phyloP scores from a whole-genome alignment of 768 basidiomycete genomes.

The Amanita fuliginea region DNA sequence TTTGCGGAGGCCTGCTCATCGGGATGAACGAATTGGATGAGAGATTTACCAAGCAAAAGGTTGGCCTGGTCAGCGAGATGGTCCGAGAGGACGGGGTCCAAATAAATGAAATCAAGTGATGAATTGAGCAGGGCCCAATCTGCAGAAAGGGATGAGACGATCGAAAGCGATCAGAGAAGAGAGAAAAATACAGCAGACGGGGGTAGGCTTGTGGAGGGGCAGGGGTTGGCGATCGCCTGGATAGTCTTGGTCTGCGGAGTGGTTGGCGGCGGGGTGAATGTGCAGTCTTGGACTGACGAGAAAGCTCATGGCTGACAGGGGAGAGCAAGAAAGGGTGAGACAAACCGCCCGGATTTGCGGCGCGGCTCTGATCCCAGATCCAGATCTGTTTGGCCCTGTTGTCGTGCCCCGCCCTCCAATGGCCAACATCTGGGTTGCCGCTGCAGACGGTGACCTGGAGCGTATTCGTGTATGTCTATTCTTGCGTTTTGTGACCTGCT shows the following conservation, averaged over 20 bases:
- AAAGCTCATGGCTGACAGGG: constrained; percentile 15
- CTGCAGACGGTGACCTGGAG: constrained; percentile 79
- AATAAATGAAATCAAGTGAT: constrained; percentile 68
- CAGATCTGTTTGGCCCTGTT: constrained; percentile 16
- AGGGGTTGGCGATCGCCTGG: constrained; percentile 24
- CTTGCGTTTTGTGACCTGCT: neutral
- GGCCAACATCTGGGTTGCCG: constrained; percentile 89
- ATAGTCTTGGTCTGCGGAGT: constrained; percentile 11
- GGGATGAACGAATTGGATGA: constrained; percentile 75
- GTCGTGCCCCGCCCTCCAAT: constrained; percentile 9
- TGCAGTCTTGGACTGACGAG: constrained; percentile 10
- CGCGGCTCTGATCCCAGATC: constrained; percentile 18
- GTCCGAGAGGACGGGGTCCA: constrained; percentile 66
- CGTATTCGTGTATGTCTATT: constrained; percentile 51
- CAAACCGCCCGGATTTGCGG: constrained; percentile 5
- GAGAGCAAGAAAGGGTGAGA: constrained; percentile 9
- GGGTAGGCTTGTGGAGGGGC: constrained; percentile 46
- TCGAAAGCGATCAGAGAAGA: constrained; percentile 26
- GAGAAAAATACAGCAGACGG: constrained; percentile 68
- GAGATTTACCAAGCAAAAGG: constrained; percentile 56
- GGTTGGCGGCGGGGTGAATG: constrained; percentile 8
- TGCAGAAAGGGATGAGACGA: constrained; percentile 24
- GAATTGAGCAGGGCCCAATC: constrained; percentile 79
- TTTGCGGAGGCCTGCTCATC: constrained; percentile 71
- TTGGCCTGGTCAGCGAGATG: constrained; percentile 68